Conservation (phyloP, 257 asterid species). For the Forsythia suspensa region DNA sequence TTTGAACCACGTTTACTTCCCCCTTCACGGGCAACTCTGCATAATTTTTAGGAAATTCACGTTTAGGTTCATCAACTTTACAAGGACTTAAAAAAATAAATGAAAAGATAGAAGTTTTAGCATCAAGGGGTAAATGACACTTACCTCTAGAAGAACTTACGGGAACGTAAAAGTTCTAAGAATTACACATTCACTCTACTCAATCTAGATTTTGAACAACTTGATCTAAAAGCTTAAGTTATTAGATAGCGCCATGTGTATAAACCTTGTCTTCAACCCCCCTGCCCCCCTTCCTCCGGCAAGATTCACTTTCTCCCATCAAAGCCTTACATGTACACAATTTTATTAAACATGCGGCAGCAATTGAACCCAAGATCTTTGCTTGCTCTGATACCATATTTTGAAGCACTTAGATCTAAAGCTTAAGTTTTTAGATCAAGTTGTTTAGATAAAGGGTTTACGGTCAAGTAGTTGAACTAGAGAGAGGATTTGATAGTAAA, state of each 20-base stretch:
- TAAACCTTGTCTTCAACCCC: not conserved
- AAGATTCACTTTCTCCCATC: too few relatives aligned
- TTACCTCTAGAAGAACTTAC: not conserved
- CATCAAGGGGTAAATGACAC: not conserved
- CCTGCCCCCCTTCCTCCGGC: too few relatives aligned
- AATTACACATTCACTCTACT: not conserved
- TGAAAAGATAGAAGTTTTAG: not conserved
- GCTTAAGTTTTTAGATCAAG: too few relatives aligned
- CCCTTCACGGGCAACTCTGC: slow-evolving; percentile 36
- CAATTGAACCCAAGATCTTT: not conserved
- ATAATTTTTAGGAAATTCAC: slow-evolving; percentile 11
- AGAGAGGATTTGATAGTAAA: too few relatives aligned
- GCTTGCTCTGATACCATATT: not conserved
- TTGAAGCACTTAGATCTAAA: not conserved
- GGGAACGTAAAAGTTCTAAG: not conserved
- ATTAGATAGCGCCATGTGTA: not conserved
- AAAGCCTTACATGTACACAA: not conserved
- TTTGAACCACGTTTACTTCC: slow-evolving; percentile 18
- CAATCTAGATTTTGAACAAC: not conserved
- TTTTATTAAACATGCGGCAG: not conserved
- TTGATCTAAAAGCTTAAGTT: not conserved
- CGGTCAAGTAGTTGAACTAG: not conserved
- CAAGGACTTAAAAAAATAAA: not conserved
- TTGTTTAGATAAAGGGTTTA: not conserved
- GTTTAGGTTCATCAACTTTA: not conserved